Evolutionary conservation across 2,329 filamentous ascomycete genomes (phyloP).

Genomic region (Aspergillus bombycis): DNA sequence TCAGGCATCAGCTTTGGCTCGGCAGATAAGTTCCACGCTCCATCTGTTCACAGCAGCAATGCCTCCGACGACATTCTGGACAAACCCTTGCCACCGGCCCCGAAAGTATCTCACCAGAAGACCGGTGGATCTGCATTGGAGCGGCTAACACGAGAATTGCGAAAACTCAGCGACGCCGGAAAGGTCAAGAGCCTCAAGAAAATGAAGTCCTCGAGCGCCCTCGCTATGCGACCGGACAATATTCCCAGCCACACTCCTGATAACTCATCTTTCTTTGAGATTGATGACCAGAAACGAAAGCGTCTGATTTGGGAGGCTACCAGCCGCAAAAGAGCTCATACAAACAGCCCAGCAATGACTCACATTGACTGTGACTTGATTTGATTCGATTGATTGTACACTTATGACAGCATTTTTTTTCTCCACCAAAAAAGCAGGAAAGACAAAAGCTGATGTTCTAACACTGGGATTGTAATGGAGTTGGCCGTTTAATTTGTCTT

Average conservation of each 20-base stretch:
- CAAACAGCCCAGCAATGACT: slow-evolving; percentile 26
- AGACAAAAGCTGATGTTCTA: slow-evolving; percentile 13
- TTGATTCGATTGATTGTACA: slow-evolving; percentile 8
- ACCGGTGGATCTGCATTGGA: slow-evolving; percentile 57
- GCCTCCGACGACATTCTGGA: slow-evolving; percentile 38
- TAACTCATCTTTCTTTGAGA: slow-evolving; percentile 49
- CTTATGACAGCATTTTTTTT: slow-evolving; percentile 4
- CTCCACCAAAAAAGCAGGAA: slow-evolving; percentile 8
- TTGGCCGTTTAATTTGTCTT: slow-evolving; percentile 12
- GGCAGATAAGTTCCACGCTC: slow-evolving; percentile 36
- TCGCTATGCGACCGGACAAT: slow-evolving; percentile 48
- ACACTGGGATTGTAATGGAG: slow-evolving; percentile 8
- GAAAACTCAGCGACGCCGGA: slow-evolving; percentile 42
- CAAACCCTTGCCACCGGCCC: slow-evolving; percentile 47
- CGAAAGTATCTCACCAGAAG: slow-evolving; percentile 29
- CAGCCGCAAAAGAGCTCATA: slow-evolving; percentile 36
- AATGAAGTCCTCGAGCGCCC: slow-evolving; percentile 59
- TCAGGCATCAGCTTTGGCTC: slow-evolving; percentile 65
- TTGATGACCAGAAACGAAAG: slow-evolving; percentile 52
- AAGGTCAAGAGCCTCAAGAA: slow-evolving; percentile 36
- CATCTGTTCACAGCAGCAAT: slow-evolving; percentile 43
- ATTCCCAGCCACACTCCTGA: slow-evolving; percentile 35
- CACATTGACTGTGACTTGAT: slow-evolving; percentile 15
- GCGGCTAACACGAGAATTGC: slow-evolving; percentile 62
- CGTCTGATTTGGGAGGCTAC: slow-evolving; percentile 53